Evolutionary conservation across 2,329 filamentous ascomycete genomes (phyloP).

Genomic region (Calcarisporium arbuscula): DNA sequence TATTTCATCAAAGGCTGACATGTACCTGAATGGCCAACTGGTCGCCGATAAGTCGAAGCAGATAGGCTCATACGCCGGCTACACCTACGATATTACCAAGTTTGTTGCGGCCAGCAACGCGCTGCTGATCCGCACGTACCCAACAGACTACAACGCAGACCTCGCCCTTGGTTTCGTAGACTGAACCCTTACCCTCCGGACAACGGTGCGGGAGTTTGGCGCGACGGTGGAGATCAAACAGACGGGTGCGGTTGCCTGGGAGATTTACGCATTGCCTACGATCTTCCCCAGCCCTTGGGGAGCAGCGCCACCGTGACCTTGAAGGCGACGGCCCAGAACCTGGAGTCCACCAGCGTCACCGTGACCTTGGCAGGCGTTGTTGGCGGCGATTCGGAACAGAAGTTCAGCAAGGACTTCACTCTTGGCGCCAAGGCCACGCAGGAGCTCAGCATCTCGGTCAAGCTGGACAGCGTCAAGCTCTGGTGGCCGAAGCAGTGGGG

Average conservation of each 20-base stretch:
- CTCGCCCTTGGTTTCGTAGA: constrained; percentile 40
- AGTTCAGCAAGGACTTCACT: constrained; percentile 25
- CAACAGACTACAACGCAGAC: constrained; percentile 53
- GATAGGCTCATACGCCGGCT: constrained; percentile 50
- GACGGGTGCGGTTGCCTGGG: constrained; percentile 44
- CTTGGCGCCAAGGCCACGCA: constrained; percentile 30
- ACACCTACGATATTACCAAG: constrained; percentile 47
- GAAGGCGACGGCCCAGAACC: constrained; percentile 30
- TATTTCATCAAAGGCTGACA: constrained; percentile 53
- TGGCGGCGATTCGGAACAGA: too few species aligned
- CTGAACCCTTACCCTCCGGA: constrained; percentile 41
- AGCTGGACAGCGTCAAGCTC: constrained; percentile 39
- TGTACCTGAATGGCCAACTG: constrained; percentile 51
- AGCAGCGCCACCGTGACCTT: constrained; percentile 29
- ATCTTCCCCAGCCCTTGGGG: constrained; percentile 23
- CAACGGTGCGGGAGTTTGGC: constrained; percentile 58
- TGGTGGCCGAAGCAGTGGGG: constrained; percentile 62
- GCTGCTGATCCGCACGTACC: constrained; percentile 46
- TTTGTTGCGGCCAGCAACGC: constrained; percentile 38
- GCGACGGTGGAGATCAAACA: constrained; percentile 48
- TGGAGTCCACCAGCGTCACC: constrained; percentile 31
- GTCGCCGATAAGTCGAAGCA: constrained; percentile 43
- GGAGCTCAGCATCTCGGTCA: constrained; percentile 23
- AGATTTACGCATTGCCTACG: constrained; percentile 37
- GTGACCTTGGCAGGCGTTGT: constrained; percentile 29